phyloP scores from a whole-genome alignment of 768 basidiomycete genomes.

The Trametes villosa region DNA sequence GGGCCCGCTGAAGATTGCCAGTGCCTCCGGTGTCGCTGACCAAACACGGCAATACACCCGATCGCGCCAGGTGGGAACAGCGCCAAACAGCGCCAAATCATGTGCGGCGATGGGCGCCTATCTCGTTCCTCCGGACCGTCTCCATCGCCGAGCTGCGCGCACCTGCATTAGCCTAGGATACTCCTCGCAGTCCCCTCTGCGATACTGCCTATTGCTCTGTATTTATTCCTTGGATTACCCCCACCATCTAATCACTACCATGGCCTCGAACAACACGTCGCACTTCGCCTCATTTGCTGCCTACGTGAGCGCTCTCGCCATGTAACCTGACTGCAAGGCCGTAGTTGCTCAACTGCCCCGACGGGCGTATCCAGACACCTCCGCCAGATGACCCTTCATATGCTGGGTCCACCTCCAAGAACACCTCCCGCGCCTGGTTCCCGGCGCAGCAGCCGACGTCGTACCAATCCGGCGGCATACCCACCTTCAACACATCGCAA shows the following conservation, averaged over 20 bases:
- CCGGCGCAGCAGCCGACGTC: slow-evolving; percentile 47
- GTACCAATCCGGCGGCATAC: slow-evolving; percentile 73
- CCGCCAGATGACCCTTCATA: slow-evolving; percentile 58
- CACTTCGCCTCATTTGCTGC: slow-evolving; percentile 60
- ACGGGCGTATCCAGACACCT: slow-evolving; percentile 45
- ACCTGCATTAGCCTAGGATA: not conserved
- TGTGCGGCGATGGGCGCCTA: slow-evolving; percentile 16
- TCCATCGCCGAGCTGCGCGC: slow-evolving; percentile 9
- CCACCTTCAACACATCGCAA: slow-evolving; percentile 54
- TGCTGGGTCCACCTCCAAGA: slow-evolving; percentile 22
- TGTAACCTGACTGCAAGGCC: too few species aligned
- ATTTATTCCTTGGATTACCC: slow-evolving; percentile 13
- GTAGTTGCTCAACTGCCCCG: not conserved
- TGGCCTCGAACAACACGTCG: slow-evolving; percentile 40
- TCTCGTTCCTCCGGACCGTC: slow-evolving; percentile 3
- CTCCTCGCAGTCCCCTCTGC: not conserved
- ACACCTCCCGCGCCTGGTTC: slow-evolving; percentile 51
- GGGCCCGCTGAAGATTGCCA: slow-evolving; percentile 27
- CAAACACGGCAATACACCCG: slow-evolving; percentile 27
- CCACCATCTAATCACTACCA: not conserved
- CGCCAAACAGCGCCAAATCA: slow-evolving; percentile 21
- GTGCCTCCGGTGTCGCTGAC: slow-evolving; percentile 23
- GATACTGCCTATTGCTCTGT: slow-evolving; percentile 10
- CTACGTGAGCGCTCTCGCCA: slow-evolving; percentile 47
- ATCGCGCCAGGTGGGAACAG: slow-evolving; percentile 14